A percentile compares a stretch with the other conserved stretches of the same genome.
phyloP scores from a whole-genome alignment of 2,329 filamentous ascomycete genomes.

The Scorias spongiosa region DNA sequence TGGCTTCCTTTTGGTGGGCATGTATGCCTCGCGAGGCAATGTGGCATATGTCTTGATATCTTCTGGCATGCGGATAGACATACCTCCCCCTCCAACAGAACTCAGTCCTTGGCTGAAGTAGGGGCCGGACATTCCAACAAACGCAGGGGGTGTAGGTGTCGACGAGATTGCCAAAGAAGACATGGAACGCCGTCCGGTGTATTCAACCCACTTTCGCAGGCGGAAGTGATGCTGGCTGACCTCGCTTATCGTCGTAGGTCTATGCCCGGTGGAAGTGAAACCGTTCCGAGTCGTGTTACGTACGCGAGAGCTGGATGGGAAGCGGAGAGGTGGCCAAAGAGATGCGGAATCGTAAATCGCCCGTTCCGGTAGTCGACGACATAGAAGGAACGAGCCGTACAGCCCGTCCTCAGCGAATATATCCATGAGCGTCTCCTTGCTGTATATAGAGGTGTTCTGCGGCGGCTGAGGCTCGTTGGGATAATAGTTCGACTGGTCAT shows the following conservation, averaged over 20 bases:
- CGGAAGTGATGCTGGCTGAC: conserved; percentile 58
- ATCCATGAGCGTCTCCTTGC: conserved; percentile 40
- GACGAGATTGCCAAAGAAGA: conserved; percentile 5
- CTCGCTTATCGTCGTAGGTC: conserved; percentile 39
- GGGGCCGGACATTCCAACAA: conserved; percentile 2
- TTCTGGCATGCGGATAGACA: conserved; percentile 32
- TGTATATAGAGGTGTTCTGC: conserved; percentile 10
- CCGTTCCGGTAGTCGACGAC: conserved; percentile 34
- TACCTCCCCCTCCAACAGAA: conserved; percentile 8
- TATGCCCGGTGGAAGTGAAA: conserved; percentile 30
- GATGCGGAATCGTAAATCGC: conserved; percentile 22
- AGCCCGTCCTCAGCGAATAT: conserved; percentile 29
- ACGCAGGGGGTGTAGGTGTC: conserved; percentile 5
- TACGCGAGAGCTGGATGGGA: conserved; percentile 49
- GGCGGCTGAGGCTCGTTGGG: conserved; percentile 7
- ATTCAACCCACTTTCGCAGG: conserved; percentile 62
- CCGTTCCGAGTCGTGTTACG: conserved; percentile 33
- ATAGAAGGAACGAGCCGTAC: conserved; percentile 54
- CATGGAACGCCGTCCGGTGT: conserved; percentile 25
- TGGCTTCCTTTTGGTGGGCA: conserved; percentile 62
- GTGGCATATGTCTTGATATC: conserved; percentile 53
- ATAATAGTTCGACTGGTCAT: conserved; percentile 8
- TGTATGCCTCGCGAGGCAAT: conserved; percentile 60
- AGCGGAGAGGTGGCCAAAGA: conserved; percentile 60
- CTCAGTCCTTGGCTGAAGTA: background rate